A percentile compares a stretch with the other conserved stretches of the same genome.
These are phyloP conservation scores for Thuja plicata DNA, from an alignment of 83 land plant genomes.

Conservation along the genomic window DNA sequence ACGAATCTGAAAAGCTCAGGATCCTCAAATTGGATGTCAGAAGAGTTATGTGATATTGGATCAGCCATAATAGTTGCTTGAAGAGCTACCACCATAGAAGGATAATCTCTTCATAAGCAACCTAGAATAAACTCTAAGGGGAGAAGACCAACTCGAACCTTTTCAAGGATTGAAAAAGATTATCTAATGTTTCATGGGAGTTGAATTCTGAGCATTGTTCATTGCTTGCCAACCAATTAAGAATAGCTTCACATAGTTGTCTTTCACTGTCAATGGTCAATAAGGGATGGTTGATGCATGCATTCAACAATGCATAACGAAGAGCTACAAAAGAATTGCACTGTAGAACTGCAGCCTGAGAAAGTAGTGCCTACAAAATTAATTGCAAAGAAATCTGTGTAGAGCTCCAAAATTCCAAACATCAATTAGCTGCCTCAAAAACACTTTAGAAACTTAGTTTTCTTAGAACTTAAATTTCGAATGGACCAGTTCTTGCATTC, in stretches of 20 bases:
- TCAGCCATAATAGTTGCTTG: slow-evolving; percentile 16
- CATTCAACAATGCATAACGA: slow-evolving; percentile 24
- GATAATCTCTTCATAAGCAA: slow-evolving; percentile 25
- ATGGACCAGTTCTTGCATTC: slow-evolving; percentile 37
- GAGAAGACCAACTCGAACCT: slow-evolving; percentile 39
- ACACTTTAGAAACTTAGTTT: background rate
- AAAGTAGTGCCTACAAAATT: slow-evolving; percentile 46
- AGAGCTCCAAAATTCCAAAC: slow-evolving; percentile 39
- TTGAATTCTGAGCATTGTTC: background rate
- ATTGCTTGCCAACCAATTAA: slow-evolving; percentile 38
- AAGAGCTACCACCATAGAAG: slow-evolving; percentile 29
- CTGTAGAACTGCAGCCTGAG: slow-evolving; percentile 39
- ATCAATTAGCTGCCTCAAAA: slow-evolving; percentile 25
- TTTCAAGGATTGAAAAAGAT: slow-evolving; percentile 21
- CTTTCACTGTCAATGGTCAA: slow-evolving; percentile 58
- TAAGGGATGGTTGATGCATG: slow-evolving; percentile 27
- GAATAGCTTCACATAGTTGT: slow-evolving; percentile 45
- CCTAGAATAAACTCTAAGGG: slow-evolving; percentile 54
- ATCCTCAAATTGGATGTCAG: slow-evolving; percentile 12
- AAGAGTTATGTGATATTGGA: slow-evolving; percentile 6
- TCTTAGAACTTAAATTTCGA: slow-evolving; percentile 10
- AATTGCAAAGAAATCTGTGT: slow-evolving; percentile 38
- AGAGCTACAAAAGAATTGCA: slow-evolving; percentile 21
- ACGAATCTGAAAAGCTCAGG: slow-evolving; percentile 17
- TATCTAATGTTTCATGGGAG: background rate